Conservation (phyloP, 495 filamentous ascomycete genomes). For the Peziza echinospora region DNA sequence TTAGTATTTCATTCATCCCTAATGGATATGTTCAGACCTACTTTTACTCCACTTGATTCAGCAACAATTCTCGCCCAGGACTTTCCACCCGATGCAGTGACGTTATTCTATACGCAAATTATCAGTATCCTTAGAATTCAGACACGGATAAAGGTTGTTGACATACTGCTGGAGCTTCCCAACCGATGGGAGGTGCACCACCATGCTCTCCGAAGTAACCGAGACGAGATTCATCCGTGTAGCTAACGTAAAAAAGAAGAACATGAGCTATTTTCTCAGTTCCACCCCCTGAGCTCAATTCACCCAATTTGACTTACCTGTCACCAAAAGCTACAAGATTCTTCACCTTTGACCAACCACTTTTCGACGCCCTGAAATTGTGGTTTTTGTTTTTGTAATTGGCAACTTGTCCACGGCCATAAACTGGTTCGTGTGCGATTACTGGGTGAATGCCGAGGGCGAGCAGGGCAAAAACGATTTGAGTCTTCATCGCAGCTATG, state of each 20-base stretch:
- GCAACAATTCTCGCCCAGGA: constrained; percentile 45
- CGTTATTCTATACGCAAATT: constrained; percentile 16
- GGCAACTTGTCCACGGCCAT: too few species aligned
- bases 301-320: constrained; percentile 19
- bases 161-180: constrained; percentile 24
- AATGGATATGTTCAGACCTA: too few species aligned
- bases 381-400: too few species aligned
- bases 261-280: neutral
- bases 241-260: constrained; percentile 27
- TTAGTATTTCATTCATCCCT: neutral
- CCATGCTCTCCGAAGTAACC: constrained; percentile 38
- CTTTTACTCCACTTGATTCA: constrained; percentile 29
- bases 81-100: constrained; percentile 38
- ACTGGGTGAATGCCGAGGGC: too few species aligned
- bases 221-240: constrained; percentile 47
- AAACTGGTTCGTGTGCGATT: too few species aligned
- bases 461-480: too few species aligned
- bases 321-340: constrained; percentile 43
- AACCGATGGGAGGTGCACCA: constrained; percentile 38
- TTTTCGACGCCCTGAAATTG: neutral
- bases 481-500: too few species aligned
- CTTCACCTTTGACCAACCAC: constrained; percentile 22
- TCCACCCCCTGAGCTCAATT: neutral
- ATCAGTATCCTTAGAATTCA: too few species aligned
- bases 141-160: too few species aligned